Conservation (phyloP, 2,329 filamentous ascomycete species). For the Exserohilum rostratum region DNA sequence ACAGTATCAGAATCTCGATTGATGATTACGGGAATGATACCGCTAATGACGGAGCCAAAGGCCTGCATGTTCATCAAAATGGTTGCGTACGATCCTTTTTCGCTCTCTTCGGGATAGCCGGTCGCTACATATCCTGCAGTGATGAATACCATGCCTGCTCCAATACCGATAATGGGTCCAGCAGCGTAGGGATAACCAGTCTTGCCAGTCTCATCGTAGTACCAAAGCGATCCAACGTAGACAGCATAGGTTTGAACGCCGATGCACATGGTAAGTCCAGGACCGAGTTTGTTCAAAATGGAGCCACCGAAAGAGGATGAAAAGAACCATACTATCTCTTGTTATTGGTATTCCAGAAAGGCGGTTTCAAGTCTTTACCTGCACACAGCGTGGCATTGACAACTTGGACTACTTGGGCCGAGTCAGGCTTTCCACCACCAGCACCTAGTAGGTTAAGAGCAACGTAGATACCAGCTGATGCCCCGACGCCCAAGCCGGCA, state of each 20-base stretch:
- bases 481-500: constrained; percentile 36
- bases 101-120: constrained; percentile 39
- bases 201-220: constrained; percentile 42
- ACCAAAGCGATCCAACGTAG: constrained; percentile 42
- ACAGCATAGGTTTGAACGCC: constrained; percentile 40
- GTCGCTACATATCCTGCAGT: constrained; percentile 40
- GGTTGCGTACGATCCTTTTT: constrained; percentile 38
- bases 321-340: constrained; percentile 38
- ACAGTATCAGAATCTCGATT: constrained; percentile 36
- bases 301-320: constrained; percentile 41
- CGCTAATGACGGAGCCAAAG: constrained; percentile 35
- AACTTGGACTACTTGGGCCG: constrained; percentile 41
- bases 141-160: constrained; percentile 43
- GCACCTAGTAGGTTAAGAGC: constrained; percentile 40
- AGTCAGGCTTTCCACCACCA: constrained; percentile 36
- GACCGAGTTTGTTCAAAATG: constrained; percentile 40
- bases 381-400: constrained; percentile 42
- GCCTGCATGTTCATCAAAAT: constrained; percentile 43
- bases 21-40: constrained; percentile 42
- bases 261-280: constrained; percentile 40
- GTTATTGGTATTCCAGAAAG: background rate
- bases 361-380: background rate
- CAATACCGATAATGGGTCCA: constrained; percentile 41
- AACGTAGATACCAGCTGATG: constrained; percentile 40
- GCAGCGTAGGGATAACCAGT: constrained; percentile 39